These are phyloP conservation scores for Sequoia sempervirens DNA, from an alignment of 75 land plant genomes.

Conservation along the genomic window DNA sequence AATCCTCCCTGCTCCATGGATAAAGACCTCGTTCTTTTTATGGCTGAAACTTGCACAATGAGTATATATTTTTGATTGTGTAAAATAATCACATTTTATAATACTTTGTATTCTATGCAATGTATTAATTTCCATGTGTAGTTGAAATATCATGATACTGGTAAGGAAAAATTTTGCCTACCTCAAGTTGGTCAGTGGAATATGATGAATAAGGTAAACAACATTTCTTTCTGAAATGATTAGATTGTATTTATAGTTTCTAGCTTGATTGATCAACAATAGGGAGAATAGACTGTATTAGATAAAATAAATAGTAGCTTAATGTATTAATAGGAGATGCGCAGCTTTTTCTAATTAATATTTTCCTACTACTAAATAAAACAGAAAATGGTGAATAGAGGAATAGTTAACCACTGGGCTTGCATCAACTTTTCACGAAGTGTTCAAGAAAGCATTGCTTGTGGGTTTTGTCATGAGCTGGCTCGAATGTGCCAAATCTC, in stretches of 20 bases:
- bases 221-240: neutral
- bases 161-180: conserved; percentile 69
- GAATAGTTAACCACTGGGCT: conserved; percentile 65
- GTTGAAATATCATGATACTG: conserved; percentile 87
- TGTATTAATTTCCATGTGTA: conserved; percentile 15
- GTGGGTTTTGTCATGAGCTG: conserved; percentile 62
- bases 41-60: neutral
- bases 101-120: neutral
- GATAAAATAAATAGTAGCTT: neutral
- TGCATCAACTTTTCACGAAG: conserved; percentile 68
- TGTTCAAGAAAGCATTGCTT: conserved; percentile 63
- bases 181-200: conserved; percentile 95
- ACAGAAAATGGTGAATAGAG: conserved; percentile 82
- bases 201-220: conserved; percentile 77
- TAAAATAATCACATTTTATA: neutral
- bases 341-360: neutral
- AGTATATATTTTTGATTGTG: neutral
- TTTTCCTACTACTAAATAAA: neutral
- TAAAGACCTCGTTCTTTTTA: conserved; percentile 14
- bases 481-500: conserved; percentile 71
- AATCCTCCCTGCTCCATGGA: conserved; percentile 82
- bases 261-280: neutral
- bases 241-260: neutral
- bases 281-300: neutral
- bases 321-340: neutral